Evolutionary conservation across 2,329 filamentous ascomycete species (phyloP).

Genomic region (Verticillium dahliae): DNA sequence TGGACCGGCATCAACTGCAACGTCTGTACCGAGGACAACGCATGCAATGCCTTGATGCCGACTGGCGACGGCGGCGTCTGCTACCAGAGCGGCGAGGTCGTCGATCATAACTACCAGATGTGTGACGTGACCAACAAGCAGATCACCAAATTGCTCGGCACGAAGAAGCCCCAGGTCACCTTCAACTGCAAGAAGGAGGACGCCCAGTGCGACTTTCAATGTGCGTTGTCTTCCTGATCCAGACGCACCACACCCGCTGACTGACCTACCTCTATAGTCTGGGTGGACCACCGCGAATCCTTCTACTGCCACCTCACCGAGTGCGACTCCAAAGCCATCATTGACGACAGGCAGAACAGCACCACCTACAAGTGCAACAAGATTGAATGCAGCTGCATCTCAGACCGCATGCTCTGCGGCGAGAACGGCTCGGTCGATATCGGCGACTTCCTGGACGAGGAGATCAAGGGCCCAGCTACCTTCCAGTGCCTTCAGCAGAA

Average conservation of each 20-base stretch:
- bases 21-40: conserved; percentile 77
- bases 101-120: conserved; percentile 95
- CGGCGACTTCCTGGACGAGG: conserved; percentile 74
- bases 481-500: conserved; percentile 68
- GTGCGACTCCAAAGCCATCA: conserved; percentile 67
- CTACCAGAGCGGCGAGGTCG: conserved; percentile 82
- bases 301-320: conserved; percentile 90
- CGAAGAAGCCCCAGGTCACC: conserved; percentile 84
- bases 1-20: conserved; percentile 99
- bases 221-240: conserved; percentile 38
- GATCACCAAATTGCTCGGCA: conserved; percentile 80
- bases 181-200: conserved; percentile 79
- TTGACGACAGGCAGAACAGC: conserved; percentile 64
- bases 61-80: conserved; percentile 77
- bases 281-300: conserved; percentile 89
- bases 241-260: neutral
- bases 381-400: conserved; percentile 80
- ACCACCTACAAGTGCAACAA: conserved; percentile 82
- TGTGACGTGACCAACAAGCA: conserved; percentile 96
- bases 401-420: conserved; percentile 89
- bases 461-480: conserved; percentile 79
- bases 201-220: conserved; percentile 82
- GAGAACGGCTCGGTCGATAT: conserved; percentile 89
- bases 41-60: conserved; percentile 84
- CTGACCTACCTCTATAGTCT: conserved; percentile 51